Conservation (phyloP, 2,329 filamentous ascomycete species). For the Fusarium sacchari region DNA sequence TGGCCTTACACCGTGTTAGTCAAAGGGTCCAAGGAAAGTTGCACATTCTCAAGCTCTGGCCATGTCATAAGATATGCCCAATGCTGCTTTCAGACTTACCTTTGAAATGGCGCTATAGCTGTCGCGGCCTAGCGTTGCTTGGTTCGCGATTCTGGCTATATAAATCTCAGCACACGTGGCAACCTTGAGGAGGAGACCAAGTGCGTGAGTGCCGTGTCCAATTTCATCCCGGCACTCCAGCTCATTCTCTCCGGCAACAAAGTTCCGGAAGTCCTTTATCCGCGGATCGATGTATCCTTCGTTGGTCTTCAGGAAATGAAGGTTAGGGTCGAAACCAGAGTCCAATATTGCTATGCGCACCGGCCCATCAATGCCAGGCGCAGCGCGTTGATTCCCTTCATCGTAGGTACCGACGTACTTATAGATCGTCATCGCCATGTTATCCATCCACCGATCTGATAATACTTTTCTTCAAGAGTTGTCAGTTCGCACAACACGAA, state of each 20-base stretch:
- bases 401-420: not conserved
- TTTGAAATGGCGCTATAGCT: not conserved
- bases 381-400: not conserved
- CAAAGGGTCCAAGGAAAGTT: not conserved
- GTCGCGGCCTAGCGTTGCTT: not conserved
- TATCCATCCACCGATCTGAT: not conserved
- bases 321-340: not conserved
- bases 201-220: not conserved
- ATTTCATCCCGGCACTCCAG: not conserved
- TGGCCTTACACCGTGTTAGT: not conserved
- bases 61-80: not conserved
- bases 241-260: not conserved
- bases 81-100: not conserved
- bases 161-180: not conserved
- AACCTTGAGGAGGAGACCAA: not conserved
- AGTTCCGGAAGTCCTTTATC: not conserved
- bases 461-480: not conserved
- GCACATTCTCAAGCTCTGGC: not conserved
- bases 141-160: not conserved
- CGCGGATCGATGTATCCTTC: not conserved
- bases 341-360: conserved; percentile 6
- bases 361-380: not conserved
- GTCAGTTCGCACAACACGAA: not conserved
- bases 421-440: not conserved
- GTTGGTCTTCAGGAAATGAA: not conserved